Percentiles rank a stretch among this genome's conserved stretches.
These are phyloP conservation scores for Kregervanrija delftensis DNA, from an alignment of 805 yeast species.

Conservation along the genomic window DNA sequence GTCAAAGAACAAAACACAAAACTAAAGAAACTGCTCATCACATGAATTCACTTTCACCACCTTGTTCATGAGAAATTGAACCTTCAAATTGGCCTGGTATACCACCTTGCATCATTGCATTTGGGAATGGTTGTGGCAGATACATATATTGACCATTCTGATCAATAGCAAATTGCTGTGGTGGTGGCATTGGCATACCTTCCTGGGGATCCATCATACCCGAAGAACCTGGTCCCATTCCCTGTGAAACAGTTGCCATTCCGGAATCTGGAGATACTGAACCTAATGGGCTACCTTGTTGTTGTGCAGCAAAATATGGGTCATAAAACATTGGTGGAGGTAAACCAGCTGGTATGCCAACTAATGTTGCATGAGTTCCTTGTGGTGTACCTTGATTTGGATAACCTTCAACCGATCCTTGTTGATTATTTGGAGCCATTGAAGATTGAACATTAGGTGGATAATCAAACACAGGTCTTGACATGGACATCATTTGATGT, in stretches of 20 bases:
- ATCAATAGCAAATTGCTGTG: constrained; percentile 20
- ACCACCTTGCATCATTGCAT: constrained; percentile 10
- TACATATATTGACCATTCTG: constrained; percentile 25
- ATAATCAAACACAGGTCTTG: constrained; percentile 20
- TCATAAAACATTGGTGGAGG: constrained; percentile 28
- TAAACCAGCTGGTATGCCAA: constrained; percentile 22
- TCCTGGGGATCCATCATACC: constrained; percentile 1
- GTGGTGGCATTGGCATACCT: constrained; percentile 9
- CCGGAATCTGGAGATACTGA: neutral
- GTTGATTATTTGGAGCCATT: constrained; percentile 4
- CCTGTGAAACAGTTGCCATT: constrained; percentile 1
- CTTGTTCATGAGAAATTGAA: too few species aligned
- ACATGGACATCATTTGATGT: constrained; percentile 10
- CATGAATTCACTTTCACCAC: neutral
- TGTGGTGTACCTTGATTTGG: constrained; percentile 14
- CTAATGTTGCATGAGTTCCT: constrained; percentile 17
- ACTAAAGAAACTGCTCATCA: neutral
- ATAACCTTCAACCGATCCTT: neutral
- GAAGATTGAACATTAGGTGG: constrained; percentile 1
- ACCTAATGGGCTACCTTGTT: neutral
- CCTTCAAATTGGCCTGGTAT: too few species aligned
- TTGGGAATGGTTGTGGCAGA: constrained; percentile 18
- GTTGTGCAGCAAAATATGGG: constrained; percentile 21
- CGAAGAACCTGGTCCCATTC: neutral
- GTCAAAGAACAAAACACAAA: constrained; percentile 1